A percentile compares a stretch with the other conserved stretches of the same genome.
These are phyloP conservation scores for Pseudonitzschia multistriata DNA, from an alignment of 108 stramenopile species.

Conservation along the genomic window DNA sequence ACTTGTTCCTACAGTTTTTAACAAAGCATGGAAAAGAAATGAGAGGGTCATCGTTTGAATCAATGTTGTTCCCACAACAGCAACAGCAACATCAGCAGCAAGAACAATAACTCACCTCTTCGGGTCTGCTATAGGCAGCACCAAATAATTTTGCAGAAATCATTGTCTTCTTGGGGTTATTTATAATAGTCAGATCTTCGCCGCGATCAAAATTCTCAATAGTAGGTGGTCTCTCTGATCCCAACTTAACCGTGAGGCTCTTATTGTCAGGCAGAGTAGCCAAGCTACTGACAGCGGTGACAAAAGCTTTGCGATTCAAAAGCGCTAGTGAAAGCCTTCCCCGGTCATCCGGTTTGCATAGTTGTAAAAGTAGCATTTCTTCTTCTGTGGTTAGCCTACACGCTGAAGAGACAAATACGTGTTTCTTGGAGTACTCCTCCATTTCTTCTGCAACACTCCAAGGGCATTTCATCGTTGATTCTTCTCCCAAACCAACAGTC, in stretches of 20 bases:
- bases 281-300: slow-evolving; percentile 81
- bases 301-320: slow-evolving; percentile 81
- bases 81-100: not conserved
- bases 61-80: slow-evolving; percentile 10
- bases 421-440: slow-evolving; percentile 86
- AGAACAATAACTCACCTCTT: slow-evolving; percentile 53
- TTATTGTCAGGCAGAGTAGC: slow-evolving; percentile 72
- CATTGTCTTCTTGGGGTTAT: slow-evolving; percentile 87
- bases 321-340: slow-evolving; percentile 67
- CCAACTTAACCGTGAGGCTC: slow-evolving; percentile 74
- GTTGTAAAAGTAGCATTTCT: slow-evolving; percentile 85
- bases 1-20: slow-evolving; percentile 86
- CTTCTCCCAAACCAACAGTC: slow-evolving; percentile 84
- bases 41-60: not conserved
- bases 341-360: slow-evolving; percentile 69
- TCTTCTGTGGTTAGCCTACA: slow-evolving; percentile 89
- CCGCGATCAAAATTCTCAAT: slow-evolving; percentile 84
- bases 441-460: slow-evolving; percentile 90
- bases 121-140: slow-evolving; percentile 82
- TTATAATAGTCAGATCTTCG: slow-evolving; percentile 77
- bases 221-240: slow-evolving; percentile 72
- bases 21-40: not conserved
- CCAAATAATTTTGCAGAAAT: slow-evolving; percentile 87
- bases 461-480: slow-evolving; percentile 86
- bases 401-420: slow-evolving; percentile 83